Base-by-base conservation (phyloP, 2,329 filamentous ascomycete species). In the Penicillium sp. region DNA sequence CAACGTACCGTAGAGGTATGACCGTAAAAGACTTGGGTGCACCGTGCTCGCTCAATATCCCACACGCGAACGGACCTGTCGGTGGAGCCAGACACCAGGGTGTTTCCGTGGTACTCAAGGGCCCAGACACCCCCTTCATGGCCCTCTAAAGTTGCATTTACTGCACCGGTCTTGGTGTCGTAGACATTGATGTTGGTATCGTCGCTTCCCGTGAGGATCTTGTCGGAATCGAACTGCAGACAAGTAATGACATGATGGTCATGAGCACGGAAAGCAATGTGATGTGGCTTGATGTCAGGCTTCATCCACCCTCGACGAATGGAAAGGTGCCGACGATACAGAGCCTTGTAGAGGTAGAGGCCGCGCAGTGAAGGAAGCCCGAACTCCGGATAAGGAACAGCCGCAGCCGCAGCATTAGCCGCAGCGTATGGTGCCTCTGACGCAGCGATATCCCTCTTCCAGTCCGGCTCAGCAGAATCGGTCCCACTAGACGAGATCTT, bases 81-180 rank as follows among this genome's bases (percentile, higher is more conserved):
- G 0, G 92, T 98, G 5, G 89, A 95, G 2, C 92, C 92, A 11
- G 92, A 98, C 2, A 98, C 92, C 13, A 98, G 70, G 11, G 85
- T 87, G 59, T 96, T 95, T 34, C 89, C 90, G 59, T 95, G 83
- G 59, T 96, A 98, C 62, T 96, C 89, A 36, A 98, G 69, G 18
- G 92, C 92, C 92, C 92, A 98, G 1, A 98, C 92, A 30, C 92
- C 92, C 22, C 92, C 92, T 63, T 98, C 92, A 52, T 98, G 92
- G 2, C 92, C 92, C 55, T 89, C 83, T 2, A 98, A 77, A 47
- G 84, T 86, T 56, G 80, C 86, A 32, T 85, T 79, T 23, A 95
- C 68, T 48, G 84, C 84, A 41, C 92, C 92, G 0, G 89, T 95
- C 67, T 92, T 93, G 9, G 92, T 96, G 59, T 96, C 89, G 62